Percentiles rank a stretch among this genome's conserved stretches.
These are phyloP conservation scores for Anaeramoeba flamelloides DNA, from an alignment of 78 protist species.

Conservation along the genomic window DNA sequence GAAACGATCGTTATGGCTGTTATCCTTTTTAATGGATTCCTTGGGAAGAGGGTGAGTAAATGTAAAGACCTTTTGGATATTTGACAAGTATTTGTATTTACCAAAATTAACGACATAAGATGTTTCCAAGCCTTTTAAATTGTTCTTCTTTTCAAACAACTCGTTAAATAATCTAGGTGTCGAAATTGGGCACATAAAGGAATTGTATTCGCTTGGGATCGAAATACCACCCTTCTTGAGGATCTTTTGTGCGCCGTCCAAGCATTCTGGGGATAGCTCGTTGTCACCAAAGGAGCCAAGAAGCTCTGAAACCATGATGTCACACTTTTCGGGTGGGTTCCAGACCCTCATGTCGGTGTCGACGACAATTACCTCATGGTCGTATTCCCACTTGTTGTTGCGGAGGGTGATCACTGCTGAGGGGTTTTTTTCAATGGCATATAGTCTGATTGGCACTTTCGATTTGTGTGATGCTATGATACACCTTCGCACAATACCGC, in stretches of 20 bases:
- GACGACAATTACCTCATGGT: neutral
- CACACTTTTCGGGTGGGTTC: conserved; percentile 23
- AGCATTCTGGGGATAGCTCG: conserved; percentile 96
- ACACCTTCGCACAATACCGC: conserved; percentile 69
- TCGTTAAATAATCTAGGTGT: conserved; percentile 29
- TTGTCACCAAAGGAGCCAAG: conserved; percentile 95
- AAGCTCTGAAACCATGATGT: conserved; percentile 65
- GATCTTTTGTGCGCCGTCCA: conserved; percentile 59
- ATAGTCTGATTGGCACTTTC: conserved; percentile 19
- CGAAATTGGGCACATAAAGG: conserved; percentile 56
- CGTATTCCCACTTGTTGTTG: neutral
- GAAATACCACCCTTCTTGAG: conserved; percentile 40
- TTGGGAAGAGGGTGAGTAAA: conserved; percentile 3
- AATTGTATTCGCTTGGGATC: conserved; percentile 64
- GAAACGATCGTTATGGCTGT: neutral
- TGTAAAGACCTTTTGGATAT: conserved; percentile 5
- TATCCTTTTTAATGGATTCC: neutral
- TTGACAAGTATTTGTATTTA: conserved; percentile 12
- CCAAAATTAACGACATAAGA: conserved; percentile 71
- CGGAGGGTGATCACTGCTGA: conserved; percentile 67
- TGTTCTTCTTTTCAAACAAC: conserved; percentile 27
- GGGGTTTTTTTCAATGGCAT: conserved; percentile 93
- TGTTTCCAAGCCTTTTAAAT: conserved; percentile 55
- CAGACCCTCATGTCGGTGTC: conserved; percentile 48
- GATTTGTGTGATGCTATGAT: conserved; percentile 30